Conservation (phyloP, 352 stramenopile genomes). For the Nothophytophthora sp. region DNA sequence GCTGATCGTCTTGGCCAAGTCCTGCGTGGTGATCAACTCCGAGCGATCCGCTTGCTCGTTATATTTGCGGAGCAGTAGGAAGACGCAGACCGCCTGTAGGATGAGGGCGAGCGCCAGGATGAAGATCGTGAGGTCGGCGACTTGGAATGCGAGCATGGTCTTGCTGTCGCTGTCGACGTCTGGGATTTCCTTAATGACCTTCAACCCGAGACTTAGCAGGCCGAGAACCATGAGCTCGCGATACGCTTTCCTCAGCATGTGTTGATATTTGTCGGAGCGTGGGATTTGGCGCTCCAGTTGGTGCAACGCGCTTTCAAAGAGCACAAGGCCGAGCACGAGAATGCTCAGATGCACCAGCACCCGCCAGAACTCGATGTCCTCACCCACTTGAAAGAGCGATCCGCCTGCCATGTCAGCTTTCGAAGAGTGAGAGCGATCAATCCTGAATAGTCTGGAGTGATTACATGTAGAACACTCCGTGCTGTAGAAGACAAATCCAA, state of each 20-base stretch:
- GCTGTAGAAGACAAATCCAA: no score
- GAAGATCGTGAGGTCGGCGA: slow-evolving; percentile 58
- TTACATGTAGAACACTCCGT: no score
- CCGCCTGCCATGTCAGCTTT: slow-evolving; percentile 20
- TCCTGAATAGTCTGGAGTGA: no score
- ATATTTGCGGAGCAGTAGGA: slow-evolving; percentile 38
- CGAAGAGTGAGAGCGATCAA: slow-evolving; percentile 21
- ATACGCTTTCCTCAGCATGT: slow-evolving; percentile 70
- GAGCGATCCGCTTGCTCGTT: slow-evolving; percentile 38
- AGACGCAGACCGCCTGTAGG: slow-evolving; percentile 50
- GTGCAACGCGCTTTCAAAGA: slow-evolving; percentile 52
- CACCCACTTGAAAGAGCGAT: slow-evolving; percentile 59
- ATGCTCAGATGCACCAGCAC: slow-evolving; percentile 49
- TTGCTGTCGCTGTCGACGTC: slow-evolving; percentile 26
- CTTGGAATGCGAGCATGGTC: slow-evolving; percentile 52
- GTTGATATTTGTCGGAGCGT: slow-evolving; percentile 60
- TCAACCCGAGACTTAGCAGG: slow-evolving; percentile 54
- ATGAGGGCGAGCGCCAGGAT: slow-evolving; percentile 56
- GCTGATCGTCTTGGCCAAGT: slow-evolving; percentile 33
- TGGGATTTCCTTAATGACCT: slow-evolving; percentile 44
- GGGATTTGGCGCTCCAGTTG: slow-evolving; percentile 49
- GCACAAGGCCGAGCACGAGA: slow-evolving; percentile 48
- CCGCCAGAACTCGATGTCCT: slow-evolving; percentile 58
- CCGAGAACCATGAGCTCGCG: slow-evolving; percentile 65
- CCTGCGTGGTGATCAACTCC: slow-evolving; percentile 45